A percentile compares a stretch with the other conserved stretches of the same genome.
Evolutionary conservation across 164 flowering plant genomes (phyloP).

Genomic region (Berberis thunbergii): DNA sequence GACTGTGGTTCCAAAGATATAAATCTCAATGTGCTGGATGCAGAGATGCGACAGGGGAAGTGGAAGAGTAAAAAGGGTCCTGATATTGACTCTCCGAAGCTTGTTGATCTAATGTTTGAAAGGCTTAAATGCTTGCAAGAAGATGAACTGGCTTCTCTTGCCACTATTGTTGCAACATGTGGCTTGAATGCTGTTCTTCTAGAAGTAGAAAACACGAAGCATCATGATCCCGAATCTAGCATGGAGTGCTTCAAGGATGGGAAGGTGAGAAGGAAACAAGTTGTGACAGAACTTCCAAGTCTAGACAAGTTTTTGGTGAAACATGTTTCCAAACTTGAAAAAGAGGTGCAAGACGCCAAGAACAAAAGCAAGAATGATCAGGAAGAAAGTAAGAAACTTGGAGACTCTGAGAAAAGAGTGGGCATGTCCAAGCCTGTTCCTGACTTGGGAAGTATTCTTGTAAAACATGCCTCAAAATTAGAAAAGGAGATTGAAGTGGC

Average conservation of each 20-base stretch:
- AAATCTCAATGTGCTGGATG: neutral
- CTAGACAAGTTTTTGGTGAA: slow-evolving; percentile 80
- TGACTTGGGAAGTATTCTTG: slow-evolving; percentile 48
- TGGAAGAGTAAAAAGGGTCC: slow-evolving; percentile 26
- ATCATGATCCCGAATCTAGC: slow-evolving; percentile 18
- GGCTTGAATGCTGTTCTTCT: slow-evolving; percentile 84
- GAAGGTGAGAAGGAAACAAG: slow-evolving; percentile 25
- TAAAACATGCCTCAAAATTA: slow-evolving; percentile 54
- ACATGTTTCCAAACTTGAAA: slow-evolving; percentile 75
- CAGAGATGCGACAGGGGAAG: slow-evolving; percentile 11
- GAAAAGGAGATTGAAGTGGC: slow-evolving; percentile 55
- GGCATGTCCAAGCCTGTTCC: slow-evolving; percentile 20
- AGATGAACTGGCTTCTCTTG: slow-evolving; percentile 85
- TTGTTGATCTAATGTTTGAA: slow-evolving; percentile 68
- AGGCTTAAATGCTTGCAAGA: slow-evolving; percentile 67
- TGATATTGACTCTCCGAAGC: slow-evolving; percentile 25
- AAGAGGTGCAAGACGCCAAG: slow-evolving; percentile 80
- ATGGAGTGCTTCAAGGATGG: slow-evolving; percentile 9
- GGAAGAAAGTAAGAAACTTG: slow-evolving; percentile 12
- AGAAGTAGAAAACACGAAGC: slow-evolving; percentile 41
- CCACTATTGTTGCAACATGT: slow-evolving; percentile 92
- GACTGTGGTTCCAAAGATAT: neutral
- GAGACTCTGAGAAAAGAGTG: slow-evolving; percentile 4
- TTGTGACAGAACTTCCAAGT: slow-evolving; percentile 51
- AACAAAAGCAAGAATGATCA: slow-evolving; percentile 28